These are phyloP conservation scores for Gossypium rotundifolium DNA, from an alignment of 345 rosid genomes.

Conservation along the genomic window DNA sequence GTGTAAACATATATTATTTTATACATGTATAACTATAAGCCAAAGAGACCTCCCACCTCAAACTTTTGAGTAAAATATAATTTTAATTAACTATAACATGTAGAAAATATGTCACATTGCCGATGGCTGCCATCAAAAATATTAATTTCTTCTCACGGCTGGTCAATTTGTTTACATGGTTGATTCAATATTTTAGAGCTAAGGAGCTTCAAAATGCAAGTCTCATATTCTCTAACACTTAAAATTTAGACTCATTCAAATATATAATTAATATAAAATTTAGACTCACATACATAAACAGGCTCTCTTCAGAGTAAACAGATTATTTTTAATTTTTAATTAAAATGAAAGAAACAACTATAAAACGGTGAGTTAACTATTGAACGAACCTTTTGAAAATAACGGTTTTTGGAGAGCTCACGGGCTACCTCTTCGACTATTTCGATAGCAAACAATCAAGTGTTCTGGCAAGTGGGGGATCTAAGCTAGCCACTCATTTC, in stretches of 20 bases:
- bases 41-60: constrained; percentile 1
- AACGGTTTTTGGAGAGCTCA: too few relatives aligned
- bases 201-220: too few relatives aligned
- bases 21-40: not conserved
- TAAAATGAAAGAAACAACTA: too few relatives aligned
- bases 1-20: not conserved
- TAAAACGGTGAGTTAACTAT: too few relatives aligned
- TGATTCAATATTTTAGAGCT: not conserved
- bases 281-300: too few relatives aligned
- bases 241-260: not conserved
- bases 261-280: not conserved
- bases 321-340: too few relatives aligned
- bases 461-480: too few relatives aligned
- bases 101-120: not conserved
- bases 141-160: not conserved
- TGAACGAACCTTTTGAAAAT: too few relatives aligned
- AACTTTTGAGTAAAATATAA: not conserved
- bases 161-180: not conserved
- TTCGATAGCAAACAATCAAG: too few relatives aligned
- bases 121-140: not conserved
- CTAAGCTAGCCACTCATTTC: too few relatives aligned
- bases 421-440: too few relatives aligned
- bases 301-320: too few relatives aligned
- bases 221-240: not conserved
- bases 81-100: not conserved